Evolutionary conservation across 768 basidiomycete genomes (phyloP), one percentile per base, ranked within the genome.

Genomic region (Trametes punicea): DNA sequence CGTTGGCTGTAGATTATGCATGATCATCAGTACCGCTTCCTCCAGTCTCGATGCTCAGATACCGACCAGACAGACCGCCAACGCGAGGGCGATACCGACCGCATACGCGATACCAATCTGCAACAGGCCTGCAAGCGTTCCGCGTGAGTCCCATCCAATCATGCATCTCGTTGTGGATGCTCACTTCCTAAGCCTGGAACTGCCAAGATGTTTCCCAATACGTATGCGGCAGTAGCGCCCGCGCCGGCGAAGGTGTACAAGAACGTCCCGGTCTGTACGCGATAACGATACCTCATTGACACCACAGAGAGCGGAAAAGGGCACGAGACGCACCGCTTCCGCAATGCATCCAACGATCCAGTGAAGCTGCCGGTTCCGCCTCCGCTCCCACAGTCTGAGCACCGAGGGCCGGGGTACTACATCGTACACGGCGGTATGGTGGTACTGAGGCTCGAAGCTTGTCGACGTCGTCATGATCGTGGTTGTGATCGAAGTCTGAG

Each of bases 81-180:
- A 47, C 25, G 75, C 74, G 36, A 75, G 52, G 13, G 69, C 69
- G 47, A 75, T 71, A 2, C 75, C 76, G 15, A 77, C 36, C 4
- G 67, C 72, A 53, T 76, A 77, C 18, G 68, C 69, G 6, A 73
- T 29, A 7, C 71, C 75, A 39, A 75, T 59, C 23, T 67, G 71
- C 33, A 74, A 48, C 1, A 75, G 33, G 7, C 65, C 72, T 74
- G 31, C 18, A 25, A 33, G n/a, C 3, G 21, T 33, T 10, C 20
- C 16, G 38, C 16, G 38, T 57, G 11, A 50, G 50, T 23, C 11
- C n/a, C 30, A 27, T 36, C 6, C 29, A 18, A 3, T 13, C 39
- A 15, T 11, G 30, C 20, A 23, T 9, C 8, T 8, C 29, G 23
- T 11, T 16, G 0, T 20, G 42, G 6, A 9, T 23, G 66, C 72